Percentiles rank a stretch among this genome's conserved stretches.
Conservation (phyloP, 2,329 filamentous ascomycete species). For the Aschersonia sp. region DNA sequence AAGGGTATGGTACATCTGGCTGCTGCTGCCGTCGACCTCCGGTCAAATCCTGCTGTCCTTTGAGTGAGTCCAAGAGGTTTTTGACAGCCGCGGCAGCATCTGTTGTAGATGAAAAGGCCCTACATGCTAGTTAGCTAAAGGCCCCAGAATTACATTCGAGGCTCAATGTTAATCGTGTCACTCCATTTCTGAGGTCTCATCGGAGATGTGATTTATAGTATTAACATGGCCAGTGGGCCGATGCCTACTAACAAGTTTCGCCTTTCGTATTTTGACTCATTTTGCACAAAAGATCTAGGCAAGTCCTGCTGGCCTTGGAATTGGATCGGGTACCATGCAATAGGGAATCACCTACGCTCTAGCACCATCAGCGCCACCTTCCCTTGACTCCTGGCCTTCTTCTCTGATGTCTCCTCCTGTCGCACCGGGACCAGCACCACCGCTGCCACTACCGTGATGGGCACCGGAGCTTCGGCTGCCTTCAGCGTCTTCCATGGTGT, state of each 20-base stretch:
- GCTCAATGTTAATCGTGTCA: too few species aligned
- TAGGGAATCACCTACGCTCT: constrained; percentile 80
- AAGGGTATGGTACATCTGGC: constrained; percentile 55
- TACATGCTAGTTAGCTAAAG: constrained; percentile 32
- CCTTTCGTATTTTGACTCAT: constrained; percentile 5
- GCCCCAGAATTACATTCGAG: constrained; percentile 1
- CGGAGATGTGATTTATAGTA: constrained; percentile 11
- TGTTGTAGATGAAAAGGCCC: constrained; percentile 41
- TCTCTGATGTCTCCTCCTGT: constrained; percentile 85
- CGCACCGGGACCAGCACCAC: constrained; percentile 72
- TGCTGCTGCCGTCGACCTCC: constrained; percentile 18
- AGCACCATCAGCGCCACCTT: constrained; percentile 90
- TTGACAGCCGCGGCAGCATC: constrained; percentile 71
- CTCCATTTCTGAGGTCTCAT: constrained; percentile 9
- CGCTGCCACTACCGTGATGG: constrained; percentile 47
- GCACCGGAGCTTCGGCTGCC: constrained; percentile 44
- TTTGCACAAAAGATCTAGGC: background rate
- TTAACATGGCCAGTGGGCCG: constrained; percentile 15
- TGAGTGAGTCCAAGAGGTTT: constrained; percentile 76
- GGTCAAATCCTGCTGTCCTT: constrained; percentile 33
- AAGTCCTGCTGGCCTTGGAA: background rate
- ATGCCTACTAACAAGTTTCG: constrained; percentile 4
- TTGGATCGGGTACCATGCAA: constrained; percentile 11
- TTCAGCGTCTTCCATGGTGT: constrained; percentile 46
- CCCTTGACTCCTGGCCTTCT: constrained; percentile 75